Evolutionary conservation across 305 asterid species (phyloP).

Genomic region (Ajuga reptans): DNA sequence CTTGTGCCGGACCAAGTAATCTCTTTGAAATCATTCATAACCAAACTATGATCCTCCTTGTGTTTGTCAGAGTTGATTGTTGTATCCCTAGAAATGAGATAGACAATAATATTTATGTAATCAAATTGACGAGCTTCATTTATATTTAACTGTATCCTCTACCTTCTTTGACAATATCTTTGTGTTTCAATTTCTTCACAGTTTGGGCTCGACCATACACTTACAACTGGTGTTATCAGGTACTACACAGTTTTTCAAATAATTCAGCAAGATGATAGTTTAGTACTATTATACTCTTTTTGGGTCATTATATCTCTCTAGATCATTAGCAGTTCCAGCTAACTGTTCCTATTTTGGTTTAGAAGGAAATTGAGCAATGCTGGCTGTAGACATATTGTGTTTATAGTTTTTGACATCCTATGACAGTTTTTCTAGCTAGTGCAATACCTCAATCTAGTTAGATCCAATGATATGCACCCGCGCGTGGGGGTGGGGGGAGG

Average conservation of each 20-base stretch:
- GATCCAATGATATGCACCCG: neutral
- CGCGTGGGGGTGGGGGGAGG: no score
- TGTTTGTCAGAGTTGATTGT: neutral
- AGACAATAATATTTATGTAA: neutral
- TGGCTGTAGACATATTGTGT: neutral
- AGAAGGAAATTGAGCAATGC: constrained; percentile 9
- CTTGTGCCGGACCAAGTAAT: neutral
- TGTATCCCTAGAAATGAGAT: constrained; percentile 5
- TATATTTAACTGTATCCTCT: neutral
- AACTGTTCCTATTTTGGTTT: neutral
- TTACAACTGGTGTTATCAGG: constrained; percentile 99
- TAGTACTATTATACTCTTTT: neutral
- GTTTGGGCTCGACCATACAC: constrained; percentile 99
- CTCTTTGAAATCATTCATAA: neutral
- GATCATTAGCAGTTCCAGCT: neutral
- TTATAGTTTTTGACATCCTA: neutral
- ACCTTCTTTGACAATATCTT: constrained; percentile 21
- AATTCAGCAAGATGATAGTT: neutral
- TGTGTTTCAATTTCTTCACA: constrained; percentile 32
- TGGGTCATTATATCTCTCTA: constrained; percentile 4
- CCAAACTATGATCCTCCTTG: neutral
- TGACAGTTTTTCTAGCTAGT: neutral
- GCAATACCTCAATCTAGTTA: neutral
- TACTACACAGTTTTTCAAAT: constrained; percentile 18
- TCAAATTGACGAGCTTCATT: constrained; percentile 11